Evolutionary conservation across 225 moss, liverwort and hornwort species (phyloP), one percentile per base, ranked within the genome.

Genomic region (Bryum argenteum): DNA sequence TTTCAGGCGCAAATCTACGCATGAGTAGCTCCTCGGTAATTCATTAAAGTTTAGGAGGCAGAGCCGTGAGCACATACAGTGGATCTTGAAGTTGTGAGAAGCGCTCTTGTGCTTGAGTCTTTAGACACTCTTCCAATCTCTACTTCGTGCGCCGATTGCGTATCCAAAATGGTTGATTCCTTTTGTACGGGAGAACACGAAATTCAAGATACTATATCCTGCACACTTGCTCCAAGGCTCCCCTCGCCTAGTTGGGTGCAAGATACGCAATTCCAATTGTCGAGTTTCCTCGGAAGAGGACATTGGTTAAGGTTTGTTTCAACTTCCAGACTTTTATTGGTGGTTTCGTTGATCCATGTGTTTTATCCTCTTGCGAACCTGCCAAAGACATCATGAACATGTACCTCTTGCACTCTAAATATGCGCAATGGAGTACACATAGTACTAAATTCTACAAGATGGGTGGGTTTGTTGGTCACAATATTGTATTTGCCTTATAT

Each of bases 161-260:
- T 88, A 51, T 71, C 74, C 40, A 89, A 91, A 59, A 66, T 91
- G 19, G 70, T 85, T 62, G 81, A 67, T 13, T 58, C 74, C 70
- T 80, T 84, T 19, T 98, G 94, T 78, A 72, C 81, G 50, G 68
- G 66, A 44, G 75, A 74, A 43, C 67, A 85, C 41, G 94, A 98
- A 78, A 72, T 79, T 70, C 88, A 88, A 66, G 82, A 84, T 47
- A 80, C 82, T 8, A 71, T 97, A 74, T 87, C 90, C 54, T 78
- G 67, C 52, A 55, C 88, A 59, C 79, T 97, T 82, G 89, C 91
- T 73, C 69, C 84, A 61, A 80, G 65, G 43, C 75, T 71, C 67
- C 80, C 73, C 55, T 94, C 92, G 98, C 94, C 94, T 63, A 57
- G 48, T 59, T 92, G 94, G 94, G 85, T 89, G 59, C 65, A 43